Conservation (phyloP, 2,329 filamentous ascomycete species). For the Fusarium sp. region DNA sequence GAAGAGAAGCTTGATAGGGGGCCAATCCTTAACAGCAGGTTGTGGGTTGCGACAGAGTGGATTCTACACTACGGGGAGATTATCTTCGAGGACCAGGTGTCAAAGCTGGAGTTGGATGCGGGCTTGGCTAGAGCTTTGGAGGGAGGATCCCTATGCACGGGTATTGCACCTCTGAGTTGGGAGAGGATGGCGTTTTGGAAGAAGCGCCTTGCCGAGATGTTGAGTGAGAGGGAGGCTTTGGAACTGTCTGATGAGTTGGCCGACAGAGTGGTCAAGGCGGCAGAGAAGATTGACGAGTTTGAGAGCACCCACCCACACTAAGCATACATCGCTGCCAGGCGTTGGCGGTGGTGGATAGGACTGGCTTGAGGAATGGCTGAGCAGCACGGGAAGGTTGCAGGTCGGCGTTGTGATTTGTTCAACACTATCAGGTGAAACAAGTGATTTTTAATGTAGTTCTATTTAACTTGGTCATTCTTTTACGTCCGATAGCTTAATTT, state of each 20-base stretch:
- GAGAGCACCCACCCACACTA: not conserved
- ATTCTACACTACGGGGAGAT: not conserved
- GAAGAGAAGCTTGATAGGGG: not conserved
- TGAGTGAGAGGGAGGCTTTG: not conserved
- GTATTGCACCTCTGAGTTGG: not conserved
- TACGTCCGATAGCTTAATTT: not conserved
- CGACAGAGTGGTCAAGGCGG: not conserved
- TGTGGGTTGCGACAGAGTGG: not conserved
- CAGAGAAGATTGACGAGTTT: not conserved
- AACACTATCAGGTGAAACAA: not conserved
- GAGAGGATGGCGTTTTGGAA: not conserved
- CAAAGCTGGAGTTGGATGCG: not conserved
- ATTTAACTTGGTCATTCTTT: not conserved
- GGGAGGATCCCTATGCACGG: not conserved
- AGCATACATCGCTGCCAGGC: not conserved
- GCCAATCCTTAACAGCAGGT: not conserved
- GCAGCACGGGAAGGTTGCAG: not conserved
- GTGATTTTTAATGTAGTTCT: not conserved
- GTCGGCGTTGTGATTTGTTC: not conserved
- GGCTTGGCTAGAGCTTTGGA: rapidly evolving
- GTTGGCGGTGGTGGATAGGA: not conserved
- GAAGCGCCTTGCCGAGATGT: not conserved
- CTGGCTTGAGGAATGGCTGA: not conserved
- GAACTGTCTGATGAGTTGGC: not conserved
- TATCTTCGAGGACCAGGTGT: not conserved